These are phyloP conservation scores for Mortierella sp. DNA, from an alignment of 371 early-diverging fungal species.

Conservation along the genomic window DNA sequence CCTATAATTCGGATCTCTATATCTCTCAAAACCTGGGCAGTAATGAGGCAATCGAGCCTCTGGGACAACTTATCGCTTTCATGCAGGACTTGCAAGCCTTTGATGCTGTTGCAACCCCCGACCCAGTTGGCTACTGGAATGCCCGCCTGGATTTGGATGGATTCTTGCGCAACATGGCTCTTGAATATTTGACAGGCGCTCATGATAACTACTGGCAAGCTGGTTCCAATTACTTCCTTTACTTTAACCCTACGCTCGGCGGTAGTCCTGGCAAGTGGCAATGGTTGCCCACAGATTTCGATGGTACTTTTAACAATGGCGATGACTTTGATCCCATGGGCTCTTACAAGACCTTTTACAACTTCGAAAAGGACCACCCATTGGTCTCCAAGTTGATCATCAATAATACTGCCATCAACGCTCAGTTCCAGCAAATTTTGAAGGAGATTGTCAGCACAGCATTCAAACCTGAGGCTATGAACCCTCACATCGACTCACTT, in stretches of 20 bases:
- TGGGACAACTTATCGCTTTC: slow-evolving; percentile 58
- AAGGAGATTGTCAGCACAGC: slow-evolving; percentile 67
- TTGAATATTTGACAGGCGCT: slow-evolving; percentile 63
- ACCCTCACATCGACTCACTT: slow-evolving; percentile 55
- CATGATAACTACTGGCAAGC: slow-evolving; percentile 63
- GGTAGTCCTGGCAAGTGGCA: slow-evolving; percentile 44
- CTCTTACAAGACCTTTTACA: slow-evolving; percentile 43
- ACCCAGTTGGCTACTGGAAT: slow-evolving; percentile 46
- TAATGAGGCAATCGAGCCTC: slow-evolving; percentile 52
- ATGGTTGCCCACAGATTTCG: slow-evolving; percentile 63
- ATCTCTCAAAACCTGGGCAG: slow-evolving; percentile 56
- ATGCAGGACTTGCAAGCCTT: slow-evolving; percentile 47
- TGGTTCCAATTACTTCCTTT: slow-evolving; percentile 56
- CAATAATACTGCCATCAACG: slow-evolving; percentile 39
- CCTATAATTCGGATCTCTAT: slow-evolving; percentile 58
- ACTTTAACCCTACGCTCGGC: slow-evolving; percentile 49
- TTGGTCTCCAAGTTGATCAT: slow-evolving; percentile 56
- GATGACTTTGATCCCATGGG: slow-evolving; percentile 38
- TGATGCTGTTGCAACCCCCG: slow-evolving; percentile 26
- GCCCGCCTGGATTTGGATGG: slow-evolving; percentile 51
- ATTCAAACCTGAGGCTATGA: slow-evolving; percentile 64
- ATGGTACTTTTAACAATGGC: slow-evolving; percentile 67
- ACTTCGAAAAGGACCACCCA: slow-evolving; percentile 46
- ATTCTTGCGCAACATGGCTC: slow-evolving; percentile 63
- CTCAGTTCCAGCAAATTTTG: slow-evolving; percentile 59